Conservation (phyloP, 2,329 filamentous ascomycete genomes). For the Nothophoma quercina region DNA sequence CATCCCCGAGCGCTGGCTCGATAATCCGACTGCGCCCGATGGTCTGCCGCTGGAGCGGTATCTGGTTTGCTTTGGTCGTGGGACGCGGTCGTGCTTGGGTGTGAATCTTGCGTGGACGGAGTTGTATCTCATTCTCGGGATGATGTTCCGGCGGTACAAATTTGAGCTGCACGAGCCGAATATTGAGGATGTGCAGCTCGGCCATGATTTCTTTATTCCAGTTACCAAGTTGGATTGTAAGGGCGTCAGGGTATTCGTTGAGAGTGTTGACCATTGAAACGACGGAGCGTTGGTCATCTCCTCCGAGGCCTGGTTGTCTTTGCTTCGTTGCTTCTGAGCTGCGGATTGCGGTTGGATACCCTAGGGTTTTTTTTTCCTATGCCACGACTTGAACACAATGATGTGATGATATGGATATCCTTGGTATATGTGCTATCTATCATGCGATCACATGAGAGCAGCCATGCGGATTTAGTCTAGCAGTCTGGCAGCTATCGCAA, state of each 20-base stretch:
- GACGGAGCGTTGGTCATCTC: no score
- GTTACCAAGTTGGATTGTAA: slow-evolving; percentile 41
- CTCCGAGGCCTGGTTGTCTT: no score
- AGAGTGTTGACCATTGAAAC: slow-evolving; percentile 15
- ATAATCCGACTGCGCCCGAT: slow-evolving; percentile 33
- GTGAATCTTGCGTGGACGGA: slow-evolving; percentile 49
- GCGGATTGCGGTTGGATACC: no score
- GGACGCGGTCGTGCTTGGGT: slow-evolving; percentile 53
- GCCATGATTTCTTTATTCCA: slow-evolving; percentile 52
- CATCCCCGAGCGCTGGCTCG: slow-evolving; percentile 53
- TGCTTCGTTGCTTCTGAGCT: no score
- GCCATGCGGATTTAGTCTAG: no score
- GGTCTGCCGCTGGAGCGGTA: slow-evolving; percentile 50
- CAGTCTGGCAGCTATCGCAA: no score
- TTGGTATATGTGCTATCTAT: no score
- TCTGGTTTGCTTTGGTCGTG: slow-evolving; percentile 52
- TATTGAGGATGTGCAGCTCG: slow-evolving; percentile 42
- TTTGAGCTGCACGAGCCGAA: slow-evolving; percentile 43
- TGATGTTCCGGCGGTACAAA: slow-evolving; percentile 43
- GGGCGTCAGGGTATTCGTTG: slow-evolving; percentile 46
- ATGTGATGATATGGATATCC: no score
- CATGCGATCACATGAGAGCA: no score
- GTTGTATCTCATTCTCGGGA: slow-evolving; percentile 43
- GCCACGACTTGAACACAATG: no score
- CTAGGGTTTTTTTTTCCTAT: no score